Percentiles rank a stretch among this genome's conserved stretches.
Evolutionary conservation across 2,329 filamentous ascomycete species (phyloP).

Genomic region (Fusarium sp.): DNA sequence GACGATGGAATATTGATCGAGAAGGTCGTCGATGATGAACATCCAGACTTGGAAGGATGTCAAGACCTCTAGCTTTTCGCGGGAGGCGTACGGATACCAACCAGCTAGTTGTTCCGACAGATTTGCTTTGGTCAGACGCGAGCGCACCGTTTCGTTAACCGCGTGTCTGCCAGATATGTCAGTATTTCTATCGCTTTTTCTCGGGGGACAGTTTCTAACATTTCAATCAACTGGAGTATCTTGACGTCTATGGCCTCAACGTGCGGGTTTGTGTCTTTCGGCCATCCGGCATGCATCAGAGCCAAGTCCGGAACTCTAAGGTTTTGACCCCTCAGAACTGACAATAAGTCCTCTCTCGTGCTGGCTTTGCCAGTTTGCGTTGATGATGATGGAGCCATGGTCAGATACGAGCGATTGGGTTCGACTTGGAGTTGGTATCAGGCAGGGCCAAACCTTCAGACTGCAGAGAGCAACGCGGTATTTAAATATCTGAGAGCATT

Average conservation of each 20-base stretch:
- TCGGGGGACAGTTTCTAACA: fast-evolving
- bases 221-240: background rate
- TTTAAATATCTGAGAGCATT: no score
- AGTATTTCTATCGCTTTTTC: background rate
- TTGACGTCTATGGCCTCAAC: background rate
- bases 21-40: background rate
- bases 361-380: background rate
- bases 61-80: background rate
- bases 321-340: background rate
- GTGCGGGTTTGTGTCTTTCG: background rate
- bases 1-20: background rate
- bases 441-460: no score
- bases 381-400: background rate
- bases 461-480: background rate
- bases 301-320: background rate
- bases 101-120: background rate
- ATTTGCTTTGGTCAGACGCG: background rate
- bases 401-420: no score
- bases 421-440: background rate
- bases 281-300: background rate
- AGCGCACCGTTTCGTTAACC: background rate
- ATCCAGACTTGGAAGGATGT: background rate
- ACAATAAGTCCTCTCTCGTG: background rate
- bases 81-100: background rate
- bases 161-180: background rate